phyloP scores from a whole-genome alignment of 352 stramenopile species.

The Phytophthora fragariae region DNA sequence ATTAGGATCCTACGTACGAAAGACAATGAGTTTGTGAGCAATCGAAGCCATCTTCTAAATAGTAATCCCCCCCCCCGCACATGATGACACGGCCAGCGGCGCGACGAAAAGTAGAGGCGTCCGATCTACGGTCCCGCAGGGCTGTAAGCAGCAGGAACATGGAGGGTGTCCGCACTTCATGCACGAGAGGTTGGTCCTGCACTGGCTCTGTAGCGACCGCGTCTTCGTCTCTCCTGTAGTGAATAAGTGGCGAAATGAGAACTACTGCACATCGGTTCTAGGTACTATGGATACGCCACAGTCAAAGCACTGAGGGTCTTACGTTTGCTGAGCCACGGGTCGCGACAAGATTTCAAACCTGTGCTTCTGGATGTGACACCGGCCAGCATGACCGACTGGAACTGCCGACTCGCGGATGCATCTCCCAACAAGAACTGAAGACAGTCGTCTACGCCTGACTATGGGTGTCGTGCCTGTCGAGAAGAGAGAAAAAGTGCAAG shows the following conservation, averaged over 20 bases:
- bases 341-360: conserved; percentile 1
- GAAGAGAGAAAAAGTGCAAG: conserved; percentile 10
- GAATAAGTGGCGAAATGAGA: neutral
- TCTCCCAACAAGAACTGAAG: neutral
- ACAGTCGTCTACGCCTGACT: neutral
- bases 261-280: no score
- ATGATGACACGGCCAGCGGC: conserved; percentile 3
- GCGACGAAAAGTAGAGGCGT: neutral
- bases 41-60: neutral
- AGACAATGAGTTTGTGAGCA: neutral
- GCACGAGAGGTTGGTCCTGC: neutral
- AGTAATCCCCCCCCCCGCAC: neutral
- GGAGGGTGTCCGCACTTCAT: conserved; percentile 6
- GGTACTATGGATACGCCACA: neutral
- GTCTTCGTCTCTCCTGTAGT: neutral
- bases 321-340: neutral
- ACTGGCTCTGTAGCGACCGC: neutral
- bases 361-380: conserved; percentile 12
- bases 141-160: conserved; percentile 4
- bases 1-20: conserved; percentile 7
- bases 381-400: neutral
- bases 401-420: neutral
- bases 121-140: neutral
- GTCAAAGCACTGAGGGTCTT: neutral
- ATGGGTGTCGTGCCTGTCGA: neutral